Evolutionary conservation across 1,139 yeast genomes (phyloP).

Genomic region (Nakaseomyces glabratus): DNA sequence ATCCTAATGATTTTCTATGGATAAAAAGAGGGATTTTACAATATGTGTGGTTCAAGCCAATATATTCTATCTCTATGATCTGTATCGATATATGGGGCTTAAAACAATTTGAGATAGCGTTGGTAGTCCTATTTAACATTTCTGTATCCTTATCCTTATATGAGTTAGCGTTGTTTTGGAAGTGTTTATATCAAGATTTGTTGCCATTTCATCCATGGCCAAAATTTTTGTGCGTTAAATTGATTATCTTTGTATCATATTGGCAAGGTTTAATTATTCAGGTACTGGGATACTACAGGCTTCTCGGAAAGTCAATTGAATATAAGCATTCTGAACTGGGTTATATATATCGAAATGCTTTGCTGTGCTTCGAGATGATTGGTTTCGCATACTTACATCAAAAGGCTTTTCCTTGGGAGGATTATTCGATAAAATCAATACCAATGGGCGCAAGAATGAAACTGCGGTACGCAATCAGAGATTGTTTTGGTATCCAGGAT

Average conservation of each 20-base stretch:
- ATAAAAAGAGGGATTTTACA: slow-evolving; percentile 85
- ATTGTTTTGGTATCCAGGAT: slow-evolving; percentile 69
- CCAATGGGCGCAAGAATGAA: slow-evolving; percentile 63
- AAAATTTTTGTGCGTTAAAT: slow-evolving; percentile 84
- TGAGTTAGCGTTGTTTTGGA: slow-evolving; percentile 87
- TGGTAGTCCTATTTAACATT: slow-evolving; percentile 59
- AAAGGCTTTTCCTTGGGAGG: slow-evolving; percentile 70
- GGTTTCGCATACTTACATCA: slow-evolving; percentile 85
- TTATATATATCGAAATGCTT: slow-evolving; percentile 63
- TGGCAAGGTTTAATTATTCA: slow-evolving; percentile 87
- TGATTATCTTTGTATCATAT: slow-evolving; percentile 89
- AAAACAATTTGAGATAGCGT: slow-evolving; percentile 24
- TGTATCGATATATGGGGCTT: slow-evolving; percentile 42
- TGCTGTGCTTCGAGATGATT: slow-evolving; percentile 75
- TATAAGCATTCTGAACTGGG: slow-evolving; percentile 33
- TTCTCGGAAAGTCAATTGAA: slow-evolving; percentile 33
- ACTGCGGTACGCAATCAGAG: slow-evolving; percentile 56
- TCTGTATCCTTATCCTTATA: slow-evolving; percentile 78
- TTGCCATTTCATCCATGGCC: slow-evolving; percentile 81
- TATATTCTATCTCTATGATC: slow-evolving; percentile 52
- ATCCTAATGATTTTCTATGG: slow-evolving; percentile 66
- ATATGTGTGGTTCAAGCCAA: slow-evolving; percentile 90
- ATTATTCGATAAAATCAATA: slow-evolving; percentile 50
- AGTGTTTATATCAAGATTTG: slow-evolving; percentile 67
- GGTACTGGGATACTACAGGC: slow-evolving; percentile 46